Conservation (phyloP, 352 stramenopile genomes). For the Phytophthora sojae region DNA sequence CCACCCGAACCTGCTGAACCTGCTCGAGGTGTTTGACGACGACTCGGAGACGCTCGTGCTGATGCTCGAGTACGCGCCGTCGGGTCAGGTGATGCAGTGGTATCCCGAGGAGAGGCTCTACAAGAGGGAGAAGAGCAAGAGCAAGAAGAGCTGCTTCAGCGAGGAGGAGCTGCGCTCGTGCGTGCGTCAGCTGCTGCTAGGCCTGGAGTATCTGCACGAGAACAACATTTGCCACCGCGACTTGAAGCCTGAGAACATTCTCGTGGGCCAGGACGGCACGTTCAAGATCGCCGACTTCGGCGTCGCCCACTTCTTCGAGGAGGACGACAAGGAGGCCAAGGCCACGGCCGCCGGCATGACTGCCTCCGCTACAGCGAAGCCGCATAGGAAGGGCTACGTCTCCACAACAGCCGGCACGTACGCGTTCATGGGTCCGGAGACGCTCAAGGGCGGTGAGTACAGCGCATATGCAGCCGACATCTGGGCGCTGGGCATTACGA, state of each 20-base stretch:
- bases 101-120: slow-evolving; percentile 66
- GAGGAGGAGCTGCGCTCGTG: slow-evolving; percentile 69
- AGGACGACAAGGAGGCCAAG: slow-evolving; percentile 48
- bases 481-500: slow-evolving; percentile 87
- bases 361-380: slow-evolving; percentile 6
- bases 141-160: slow-evolving; percentile 41
- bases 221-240: slow-evolving; percentile 91
- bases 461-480: slow-evolving; percentile 86
- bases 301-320: slow-evolving; percentile 85
- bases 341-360: slow-evolving; percentile 16
- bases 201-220: slow-evolving; percentile 85
- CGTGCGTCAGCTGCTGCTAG: slow-evolving; percentile 76
- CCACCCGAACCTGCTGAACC: slow-evolving; percentile 78
- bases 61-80: slow-evolving; percentile 86
- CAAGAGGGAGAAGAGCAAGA: slow-evolving; percentile 36
- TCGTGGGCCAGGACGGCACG: slow-evolving; percentile 68
- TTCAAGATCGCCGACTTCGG: slow-evolving; percentile 91
- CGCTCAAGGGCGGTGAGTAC: slow-evolving; percentile 81
- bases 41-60: slow-evolving; percentile 85
- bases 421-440: slow-evolving; percentile 87
- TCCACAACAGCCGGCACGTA: slow-evolving; percentile 86
- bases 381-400: slow-evolving; percentile 77
- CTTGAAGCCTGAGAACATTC: slow-evolving; percentile 88
- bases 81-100: slow-evolving; percentile 90
- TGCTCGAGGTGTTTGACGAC: slow-evolving; percentile 88